Conservation (phyloP, 2,329 filamentous ascomycete species). For the Chaetomiaceae sp. region DNA sequence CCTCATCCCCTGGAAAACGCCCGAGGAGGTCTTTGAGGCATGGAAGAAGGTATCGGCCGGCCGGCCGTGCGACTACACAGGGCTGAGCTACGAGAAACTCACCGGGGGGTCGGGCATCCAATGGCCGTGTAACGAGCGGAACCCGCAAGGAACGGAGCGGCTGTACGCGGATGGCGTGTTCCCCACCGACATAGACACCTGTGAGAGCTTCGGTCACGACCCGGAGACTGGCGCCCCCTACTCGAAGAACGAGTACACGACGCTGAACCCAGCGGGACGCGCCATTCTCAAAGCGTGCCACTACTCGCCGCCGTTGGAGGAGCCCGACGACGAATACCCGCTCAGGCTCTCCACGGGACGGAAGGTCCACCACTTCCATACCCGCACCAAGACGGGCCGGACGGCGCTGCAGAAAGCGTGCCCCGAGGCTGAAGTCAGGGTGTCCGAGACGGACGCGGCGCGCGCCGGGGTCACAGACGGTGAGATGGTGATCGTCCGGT, state of each 20-base stretch:
- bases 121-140: slow-evolving; percentile 32
- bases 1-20: slow-evolving; percentile 26
- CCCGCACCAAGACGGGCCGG: slow-evolving; percentile 33
- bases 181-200: slow-evolving; percentile 32
- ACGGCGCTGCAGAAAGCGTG: slow-evolving; percentile 28
- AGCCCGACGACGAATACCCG: slow-evolving; percentile 29
- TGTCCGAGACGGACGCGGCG: slow-evolving; percentile 28
- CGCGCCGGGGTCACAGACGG: slow-evolving; percentile 24
- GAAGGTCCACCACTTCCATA: slow-evolving; percentile 33
- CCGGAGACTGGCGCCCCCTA: slow-evolving; percentile 32
- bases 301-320: slow-evolving; percentile 28
- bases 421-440: slow-evolving; percentile 27
- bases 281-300: slow-evolving; percentile 32
- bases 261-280: slow-evolving; percentile 29
- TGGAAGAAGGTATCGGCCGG: slow-evolving; percentile 32
- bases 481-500: slow-evolving; percentile 29
- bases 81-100: slow-evolving; percentile 30
- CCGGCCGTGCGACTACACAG: slow-evolving; percentile 32
- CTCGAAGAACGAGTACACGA: slow-evolving; percentile 27
- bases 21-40: slow-evolving; percentile 32
- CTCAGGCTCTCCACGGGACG: slow-evolving; percentile 30
- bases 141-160: slow-evolving; percentile 31
- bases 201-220: slow-evolving; percentile 33
- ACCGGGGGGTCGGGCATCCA: slow-evolving; percentile 32
- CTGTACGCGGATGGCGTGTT: slow-evolving; percentile 30